A percentile compares a stretch with the other conserved stretches of the same genome.
Conservation (phyloP, 2,329 filamentous ascomycete genomes). For the Lecanicillium sp. region DNA sequence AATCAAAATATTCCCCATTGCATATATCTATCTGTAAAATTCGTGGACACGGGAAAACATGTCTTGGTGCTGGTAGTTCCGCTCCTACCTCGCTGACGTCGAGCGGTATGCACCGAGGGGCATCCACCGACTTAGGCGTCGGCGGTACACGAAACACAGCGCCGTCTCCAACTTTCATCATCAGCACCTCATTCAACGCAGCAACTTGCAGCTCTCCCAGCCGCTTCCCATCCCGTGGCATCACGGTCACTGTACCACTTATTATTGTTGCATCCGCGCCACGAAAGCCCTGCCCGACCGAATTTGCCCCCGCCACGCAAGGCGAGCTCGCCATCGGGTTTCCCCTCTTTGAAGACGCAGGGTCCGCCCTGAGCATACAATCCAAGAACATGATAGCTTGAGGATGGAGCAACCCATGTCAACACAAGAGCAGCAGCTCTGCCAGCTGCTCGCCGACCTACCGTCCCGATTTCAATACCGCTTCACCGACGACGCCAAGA, state of each 20-base stretch:
- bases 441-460: constrained; percentile 71
- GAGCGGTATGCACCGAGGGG: constrained; percentile 4
- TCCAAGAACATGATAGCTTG: constrained; percentile 15
- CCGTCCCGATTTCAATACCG: constrained; percentile 68
- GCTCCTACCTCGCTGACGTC: constrained; percentile 7
- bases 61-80: not conserved
- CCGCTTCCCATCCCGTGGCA: too few relatives aligned
- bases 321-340: not conserved
- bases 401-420: constrained; percentile 51
- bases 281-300: too few relatives aligned
- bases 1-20: too few relatives aligned
- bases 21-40: too few relatives aligned
- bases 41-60: too few relatives aligned
- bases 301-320: too few relatives aligned
- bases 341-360: not conserved
- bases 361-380: not conserved
- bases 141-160: constrained; percentile 1
- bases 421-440: constrained; percentile 75
- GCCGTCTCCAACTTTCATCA: constrained; percentile 4
- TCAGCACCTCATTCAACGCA: not conserved
- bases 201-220: too few relatives aligned
- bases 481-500: constrained; percentile 65
- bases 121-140: constrained; percentile 8
- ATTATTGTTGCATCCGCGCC: too few relatives aligned
- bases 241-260: too few relatives aligned